Conservation (phyloP, 2,329 filamentous ascomycete species). For the Aspergillus sp. region DNA sequence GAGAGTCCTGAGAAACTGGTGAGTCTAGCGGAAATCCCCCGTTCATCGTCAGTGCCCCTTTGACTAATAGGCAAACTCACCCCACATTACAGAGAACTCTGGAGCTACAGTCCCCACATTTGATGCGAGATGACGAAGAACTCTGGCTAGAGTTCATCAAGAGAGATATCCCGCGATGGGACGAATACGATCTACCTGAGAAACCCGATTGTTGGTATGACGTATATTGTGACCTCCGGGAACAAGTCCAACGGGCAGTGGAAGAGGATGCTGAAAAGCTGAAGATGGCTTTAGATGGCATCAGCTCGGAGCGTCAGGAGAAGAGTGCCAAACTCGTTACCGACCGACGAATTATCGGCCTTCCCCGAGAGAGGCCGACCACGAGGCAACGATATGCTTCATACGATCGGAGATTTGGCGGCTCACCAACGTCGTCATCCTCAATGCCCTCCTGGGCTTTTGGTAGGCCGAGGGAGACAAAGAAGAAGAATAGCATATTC, state of each 20-base stretch:
- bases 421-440: constrained; percentile 5
- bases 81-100: constrained; percentile 53
- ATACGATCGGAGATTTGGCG: constrained; percentile 37
- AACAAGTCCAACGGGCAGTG: constrained; percentile 59
- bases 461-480: constrained; percentile 27
- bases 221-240: constrained; percentile 71
- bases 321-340: constrained; percentile 62
- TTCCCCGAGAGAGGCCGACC: constrained; percentile 35
- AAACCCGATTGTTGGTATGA: constrained; percentile 74
- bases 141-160: constrained; percentile 80
- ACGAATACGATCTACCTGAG: constrained; percentile 66
- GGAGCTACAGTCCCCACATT: constrained; percentile 75
- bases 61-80: constrained; percentile 10
- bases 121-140: constrained; percentile 68
- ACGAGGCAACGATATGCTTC: constrained; percentile 34
- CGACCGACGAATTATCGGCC: constrained; percentile 29
- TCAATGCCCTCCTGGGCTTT: constrained; percentile 25
- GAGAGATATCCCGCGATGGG: constrained; percentile 70
- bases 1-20: constrained; percentile 74
- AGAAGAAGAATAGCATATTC: constrained; percentile 40
- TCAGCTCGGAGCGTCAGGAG: constrained; percentile 60
- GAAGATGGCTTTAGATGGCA: constrained; percentile 58
- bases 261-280: constrained; percentile 61
- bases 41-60: background rate
- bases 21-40: constrained; percentile 22